Evolutionary conservation across 345 rosid genomes (phyloP), one percentile per base, ranked within the genome.

Genomic region (Laguncularia racemosa): DNA sequence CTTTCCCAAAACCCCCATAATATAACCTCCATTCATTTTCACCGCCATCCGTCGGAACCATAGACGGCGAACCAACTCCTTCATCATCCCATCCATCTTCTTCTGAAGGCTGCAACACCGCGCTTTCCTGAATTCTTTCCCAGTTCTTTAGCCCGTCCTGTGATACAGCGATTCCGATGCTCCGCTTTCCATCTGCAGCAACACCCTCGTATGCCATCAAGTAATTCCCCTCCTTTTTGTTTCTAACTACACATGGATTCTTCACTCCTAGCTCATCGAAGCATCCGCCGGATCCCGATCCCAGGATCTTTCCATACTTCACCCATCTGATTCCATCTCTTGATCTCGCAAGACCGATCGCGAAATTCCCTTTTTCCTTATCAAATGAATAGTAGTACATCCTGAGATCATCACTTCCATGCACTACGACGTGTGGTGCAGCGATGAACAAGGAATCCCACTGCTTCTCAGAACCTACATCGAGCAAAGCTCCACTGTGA

Each of bases 321-420:
- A 83, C 61, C 91, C 87, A 90, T 20, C 78, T 81, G 60, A 87
- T 87, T 68, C 95, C 95, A 57, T 84, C 95, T 65, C 91, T 80
- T 66, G 95, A 87, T 45, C 95, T 84, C 19, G 89, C 91, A n/a
- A 87, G 68, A 40, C 93, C 93, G 20, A 84, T 76, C 2, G 80
- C 66, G 52, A 79, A 87, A 5, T 68, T 58, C 2, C 83, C 63
- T 3, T 64, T 78, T 53, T 65, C 61, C 14, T 46, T 66, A 52
- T 85, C 91, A n/a, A 85, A 87, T 0, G 97, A 91, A 58, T 83
- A 84, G 48, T 91, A 91, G 59, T 87, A 88, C 97, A 87, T 91
- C 60, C 96, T 64, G 1, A 85, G 64, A 72, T 91, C 97, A 14
- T 79, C 80, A 52, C 65, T 69, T 17, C 73, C 79, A 58, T 91